These are phyloP conservation scores for Mucor indicus DNA, from an alignment of 371 early-diverging fungal genomes.

Conservation along the genomic window DNA sequence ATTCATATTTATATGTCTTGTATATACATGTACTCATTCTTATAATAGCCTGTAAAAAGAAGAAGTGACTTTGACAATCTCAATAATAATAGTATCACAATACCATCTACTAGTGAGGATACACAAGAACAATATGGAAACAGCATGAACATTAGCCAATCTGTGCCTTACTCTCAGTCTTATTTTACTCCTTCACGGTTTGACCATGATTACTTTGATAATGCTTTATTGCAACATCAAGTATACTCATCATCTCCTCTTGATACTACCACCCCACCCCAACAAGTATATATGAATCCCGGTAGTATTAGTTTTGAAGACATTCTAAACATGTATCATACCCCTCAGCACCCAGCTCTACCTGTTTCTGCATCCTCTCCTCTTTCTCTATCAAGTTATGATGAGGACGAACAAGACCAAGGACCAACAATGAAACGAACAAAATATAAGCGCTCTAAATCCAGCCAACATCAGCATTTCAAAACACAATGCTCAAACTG, in stretches of 20 bases:
- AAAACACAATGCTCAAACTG: slow-evolving; percentile 85
- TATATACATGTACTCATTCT: not conserved
- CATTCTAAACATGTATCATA: slow-evolving; percentile 18
- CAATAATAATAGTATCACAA: slow-evolving; percentile 8
- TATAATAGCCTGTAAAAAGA: slow-evolving; percentile 16
- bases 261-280: slow-evolving; percentile 3
- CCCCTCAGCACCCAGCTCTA: not conserved
- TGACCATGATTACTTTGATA: too few relatives aligned
- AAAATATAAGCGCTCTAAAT: too few relatives aligned
- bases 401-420: slow-evolving; percentile 1
- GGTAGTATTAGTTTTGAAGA: slow-evolving; percentile 32
- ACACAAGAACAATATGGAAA: slow-evolving; percentile 2
- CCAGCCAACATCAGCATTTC: too few relatives aligned
- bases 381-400: slow-evolving; percentile 18
- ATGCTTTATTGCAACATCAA: too few relatives aligned
- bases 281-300: slow-evolving; percentile 7
- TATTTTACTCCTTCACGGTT: too few relatives aligned
- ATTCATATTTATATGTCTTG: not conserved
- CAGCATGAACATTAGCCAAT: slow-evolving; percentile 7
- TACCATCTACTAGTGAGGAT: slow-evolving; percentile 13
- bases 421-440: too few relatives aligned
- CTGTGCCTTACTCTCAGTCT: slow-evolving; percentile 12
- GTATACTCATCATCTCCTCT: too few relatives aligned
- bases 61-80: slow-evolving; percentile 3
- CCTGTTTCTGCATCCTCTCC: slow-evolving; percentile 10